A percentile compares a stretch with the other conserved stretches of the same genome.
Conservation (phyloP, 2,329 filamentous ascomycete genomes). For the Orbilia quercus region DNA sequence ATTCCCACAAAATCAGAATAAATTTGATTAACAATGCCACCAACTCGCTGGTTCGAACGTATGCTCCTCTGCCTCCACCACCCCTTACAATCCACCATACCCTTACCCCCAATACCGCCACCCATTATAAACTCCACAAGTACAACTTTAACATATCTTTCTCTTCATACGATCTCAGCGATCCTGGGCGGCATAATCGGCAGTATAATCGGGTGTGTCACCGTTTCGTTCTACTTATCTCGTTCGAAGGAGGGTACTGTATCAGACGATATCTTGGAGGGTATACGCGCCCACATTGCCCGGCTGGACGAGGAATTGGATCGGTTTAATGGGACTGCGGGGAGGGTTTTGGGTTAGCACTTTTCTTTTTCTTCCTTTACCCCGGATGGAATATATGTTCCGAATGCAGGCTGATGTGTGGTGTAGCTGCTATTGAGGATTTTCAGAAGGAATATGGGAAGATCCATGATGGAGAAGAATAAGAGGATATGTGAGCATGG, state of each 20-base stretch:
- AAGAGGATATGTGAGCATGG: too few species aligned
- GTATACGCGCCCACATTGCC: not conserved
- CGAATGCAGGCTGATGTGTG: not conserved
- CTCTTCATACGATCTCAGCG: not conserved
- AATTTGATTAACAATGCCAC: constrained; percentile 13
- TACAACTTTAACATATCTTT: constrained; percentile 12
- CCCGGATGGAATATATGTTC: not conserved
- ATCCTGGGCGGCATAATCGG: constrained; percentile 35
- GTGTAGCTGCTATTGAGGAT: constrained; percentile 1
- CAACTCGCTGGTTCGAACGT: constrained; percentile 30
- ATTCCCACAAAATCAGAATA: not conserved
- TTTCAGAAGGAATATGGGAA: constrained; percentile 7
- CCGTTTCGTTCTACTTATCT: constrained; percentile 11
- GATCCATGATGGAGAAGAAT: not conserved
- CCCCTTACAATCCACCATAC: not conserved
- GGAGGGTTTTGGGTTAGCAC: constrained; percentile 6
- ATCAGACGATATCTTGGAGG: not conserved
- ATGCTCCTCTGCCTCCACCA: constrained; percentile 7
- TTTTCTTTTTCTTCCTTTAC: not conserved
- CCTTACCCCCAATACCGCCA: constrained; percentile 6
- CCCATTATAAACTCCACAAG: not conserved
- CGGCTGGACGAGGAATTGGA: constrained; percentile 8
- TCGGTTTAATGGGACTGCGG: constrained; percentile 12
- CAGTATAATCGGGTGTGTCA: constrained; percentile 26
- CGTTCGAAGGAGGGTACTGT: not conserved